Base-by-base conservation (phyloP, 1,139 yeast species). In the Scheffersomyces illinoinensis region DNA sequence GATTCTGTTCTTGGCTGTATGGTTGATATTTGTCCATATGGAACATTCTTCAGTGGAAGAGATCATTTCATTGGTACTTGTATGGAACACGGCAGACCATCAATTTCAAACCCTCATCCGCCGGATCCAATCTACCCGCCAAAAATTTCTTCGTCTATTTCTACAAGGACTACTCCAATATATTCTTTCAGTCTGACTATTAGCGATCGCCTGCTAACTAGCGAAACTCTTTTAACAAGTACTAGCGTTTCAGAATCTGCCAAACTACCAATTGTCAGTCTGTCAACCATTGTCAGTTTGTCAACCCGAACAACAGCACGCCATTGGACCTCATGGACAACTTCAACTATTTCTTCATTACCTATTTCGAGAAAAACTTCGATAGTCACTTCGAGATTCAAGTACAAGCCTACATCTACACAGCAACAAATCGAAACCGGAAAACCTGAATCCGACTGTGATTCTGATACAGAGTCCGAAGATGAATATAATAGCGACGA, bases 11-110 rank as follows among this genome's bases (percentile, higher is more conserved):
- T 81, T 50, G 79, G 79, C 17, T 85, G 88, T 64, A 68, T 84
- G 53, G 78, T 74, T 23, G 85, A 81, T 60, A 74, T 75, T 14
- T 84, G 88, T 65, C 84, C 85, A 0, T 77, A 74, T 61, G 85
- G 86, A 0, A 72, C 69, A 33, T 84, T 79, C 65, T 71, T 79
- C 56, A 73, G 83, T 47, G 81, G 86, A 21, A 75, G 87, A 69
- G 87, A 84, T 64, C 88, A 85, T 66, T 85, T 70, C 61, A 71
- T 79, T 64, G 88, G 87, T 1, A 82, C 87, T 3, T 85, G 88
- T 62, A 67, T 80, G 59, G 87, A 84, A 66, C 80, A 76, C 57
- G 63, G 64, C 1, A 61, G 61, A 55, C 66, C 69, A 14, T 64
- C 67, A n/a, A 43, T 33, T 4, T 54, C 59, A 21, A 59, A 59